phyloP scores from a whole-genome alignment of 2,329 filamentous ascomycete genomes.

The Didymella exigua region DNA sequence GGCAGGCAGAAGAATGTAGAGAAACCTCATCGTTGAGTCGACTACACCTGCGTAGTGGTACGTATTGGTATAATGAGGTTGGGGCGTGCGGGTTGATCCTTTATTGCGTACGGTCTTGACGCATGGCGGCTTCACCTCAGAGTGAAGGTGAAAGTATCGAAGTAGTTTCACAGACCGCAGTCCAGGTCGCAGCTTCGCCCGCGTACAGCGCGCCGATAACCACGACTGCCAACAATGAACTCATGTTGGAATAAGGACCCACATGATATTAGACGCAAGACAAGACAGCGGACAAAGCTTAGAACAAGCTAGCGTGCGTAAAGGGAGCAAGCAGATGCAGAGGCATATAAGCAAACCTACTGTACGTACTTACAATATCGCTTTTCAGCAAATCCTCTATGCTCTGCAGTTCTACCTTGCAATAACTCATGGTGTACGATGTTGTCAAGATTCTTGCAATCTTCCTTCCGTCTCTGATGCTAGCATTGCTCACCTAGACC shows the following conservation, averaged over 20 bases:
- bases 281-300: no score
- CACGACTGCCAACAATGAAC: no score
- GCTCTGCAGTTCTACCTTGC: no score
- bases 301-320: no score
- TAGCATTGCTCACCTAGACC: slow-evolving; percentile 55
- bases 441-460: slow-evolving; percentile 58
- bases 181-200: slow-evolving; percentile 31
- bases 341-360: no score
- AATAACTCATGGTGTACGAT: slow-evolving; percentile 40
- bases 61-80: not conserved
- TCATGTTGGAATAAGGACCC: no score
- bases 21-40: not conserved
- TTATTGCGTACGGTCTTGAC: not conserved
- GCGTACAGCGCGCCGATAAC: slow-evolving; percentile 42
- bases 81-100: not conserved
- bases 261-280: no score
- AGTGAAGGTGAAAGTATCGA: not conserved
- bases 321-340: no score
- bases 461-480: slow-evolving; percentile 54
- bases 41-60: not conserved
- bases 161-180: not conserved
- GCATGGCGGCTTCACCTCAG: not conserved
- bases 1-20: not conserved
- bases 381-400: no score
- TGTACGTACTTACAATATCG: no score